Evolutionary conservation across 1,284 basidiomycete species (phyloP), one percentile per base, ranked within the genome.

Genomic region (Microbotryum silenes-acaulis): DNA sequence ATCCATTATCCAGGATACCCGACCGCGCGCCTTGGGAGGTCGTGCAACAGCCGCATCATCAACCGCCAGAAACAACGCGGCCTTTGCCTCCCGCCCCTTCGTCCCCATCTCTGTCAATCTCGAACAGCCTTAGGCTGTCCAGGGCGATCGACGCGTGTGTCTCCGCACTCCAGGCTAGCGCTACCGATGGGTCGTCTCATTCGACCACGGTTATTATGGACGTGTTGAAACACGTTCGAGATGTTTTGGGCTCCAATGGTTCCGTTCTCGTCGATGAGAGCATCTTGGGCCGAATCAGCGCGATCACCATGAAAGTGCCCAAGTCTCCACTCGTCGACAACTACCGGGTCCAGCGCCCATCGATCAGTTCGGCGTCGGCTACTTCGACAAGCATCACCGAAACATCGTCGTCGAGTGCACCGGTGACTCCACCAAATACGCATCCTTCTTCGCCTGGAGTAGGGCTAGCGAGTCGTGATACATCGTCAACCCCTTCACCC

Each of bases 101-200:
- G 56, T 4, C 54, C 60, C 1, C 54, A 52, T 6, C 37, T 58
- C 12, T 55, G 52, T 5, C 68, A 65, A 56, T 59, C 6, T 57
- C 61, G 0, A 57, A 58, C 1, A 50, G 37, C 33, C 20, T 55
- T 8, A 58, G 59, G 5, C 66, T 72, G 70, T 54, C 57, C 9
- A 60, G 60, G 16, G 69, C 69, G 5, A 51, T 72, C 53, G 64
- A 56, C 16, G 55, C 65, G 3, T 67, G 67, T 59, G 57, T 69
- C 21, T 31, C 21, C 45, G 66, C 68, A 0, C 57, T 70, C 16
- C 60, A 68, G 49, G 37, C 16, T 18, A 18, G 12, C 16, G 37
- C 37, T 42, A 42, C 37, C 33, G 45, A 12, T 52, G 49, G 4
- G 50, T 67, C 31, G 57, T 51, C 27, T 50, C 4, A 1, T 37